Conservation (phyloP, 192 early-diverging fungal species). For the Dissophora ornata region DNA sequence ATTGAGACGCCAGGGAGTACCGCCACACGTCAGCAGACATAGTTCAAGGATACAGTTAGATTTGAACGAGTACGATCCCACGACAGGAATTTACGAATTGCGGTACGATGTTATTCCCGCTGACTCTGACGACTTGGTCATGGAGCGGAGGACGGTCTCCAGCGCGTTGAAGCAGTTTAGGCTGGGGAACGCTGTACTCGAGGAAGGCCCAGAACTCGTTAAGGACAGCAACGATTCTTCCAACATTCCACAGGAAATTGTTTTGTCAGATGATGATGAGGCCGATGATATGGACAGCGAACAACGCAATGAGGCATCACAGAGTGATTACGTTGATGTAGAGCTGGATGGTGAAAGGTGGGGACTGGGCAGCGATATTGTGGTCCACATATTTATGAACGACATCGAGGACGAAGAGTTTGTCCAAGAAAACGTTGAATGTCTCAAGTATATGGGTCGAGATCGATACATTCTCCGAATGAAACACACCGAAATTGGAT, state of each 20-base stretch:
- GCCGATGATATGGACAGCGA: conserved; percentile 29
- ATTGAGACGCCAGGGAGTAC: conserved; percentile 45
- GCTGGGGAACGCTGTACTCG: conserved; percentile 9
- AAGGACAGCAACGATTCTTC: conserved; percentile 8
- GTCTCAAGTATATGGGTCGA: conserved; percentile 52
- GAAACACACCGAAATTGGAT: conserved; percentile 45
- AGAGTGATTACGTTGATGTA: conserved; percentile 47
- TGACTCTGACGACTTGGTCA: conserved; percentile 28
- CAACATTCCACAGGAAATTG: conserved; percentile 37
- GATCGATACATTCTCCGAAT: conserved; percentile 48
- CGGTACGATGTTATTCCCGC: conserved; percentile 52
- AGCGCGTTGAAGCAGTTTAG: conserved; percentile 40
- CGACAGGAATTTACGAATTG: conserved; percentile 50
- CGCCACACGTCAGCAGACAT: conserved; percentile 53
- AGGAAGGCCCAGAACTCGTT: conserved; percentile 18
- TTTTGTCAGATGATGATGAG: conserved; percentile 45
- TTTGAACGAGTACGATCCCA: conserved; percentile 52
- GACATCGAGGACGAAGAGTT: conserved; percentile 54
- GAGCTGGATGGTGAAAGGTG: conserved; percentile 55
- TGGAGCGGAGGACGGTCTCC: conserved; percentile 24
- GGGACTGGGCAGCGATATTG: conserved; percentile 49
- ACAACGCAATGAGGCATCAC: background rate
- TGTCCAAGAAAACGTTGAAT: conserved; percentile 52
- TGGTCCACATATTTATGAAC: conserved; percentile 53
- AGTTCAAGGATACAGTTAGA: conserved; percentile 52